phyloP scores from a whole-genome alignment of 1,139 yeast species.

The Debaryomyces fabryi region DNA sequence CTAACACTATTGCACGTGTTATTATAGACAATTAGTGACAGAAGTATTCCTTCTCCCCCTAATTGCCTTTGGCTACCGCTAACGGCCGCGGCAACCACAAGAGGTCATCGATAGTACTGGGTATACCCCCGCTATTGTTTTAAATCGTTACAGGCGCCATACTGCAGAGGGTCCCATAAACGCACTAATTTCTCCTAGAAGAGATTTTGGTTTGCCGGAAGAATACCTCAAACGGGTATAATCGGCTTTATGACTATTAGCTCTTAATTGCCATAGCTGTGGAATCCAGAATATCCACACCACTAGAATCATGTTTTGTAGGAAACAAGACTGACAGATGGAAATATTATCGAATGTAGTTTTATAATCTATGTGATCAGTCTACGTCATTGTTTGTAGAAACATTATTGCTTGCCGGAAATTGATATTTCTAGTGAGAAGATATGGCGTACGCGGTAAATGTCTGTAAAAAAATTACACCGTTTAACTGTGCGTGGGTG shows the following conservation, averaged over 20 bases:
- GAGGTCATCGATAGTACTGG: not conserved
- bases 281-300: not conserved
- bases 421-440: not conserved
- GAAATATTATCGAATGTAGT: not conserved
- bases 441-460: slow-evolving; percentile 5
- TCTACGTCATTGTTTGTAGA: not conserved
- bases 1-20: not conserved
- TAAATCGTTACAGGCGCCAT: not conserved
- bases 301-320: no score
- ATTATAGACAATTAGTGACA: not conserved
- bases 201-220: not conserved
- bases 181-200: not conserved
- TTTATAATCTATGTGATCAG: not conserved
- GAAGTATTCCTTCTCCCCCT: not conserved
- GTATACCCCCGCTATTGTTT: not conserved
- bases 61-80: not conserved
- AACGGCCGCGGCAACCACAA: no score
- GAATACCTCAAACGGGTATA: not conserved
- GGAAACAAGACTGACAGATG: not conserved
- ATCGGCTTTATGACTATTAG: not conserved
- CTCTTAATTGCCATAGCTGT: not conserved
- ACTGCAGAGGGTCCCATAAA: not conserved
- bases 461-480: not conserved
- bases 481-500: slow-evolving; percentile 6
- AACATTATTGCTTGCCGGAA: not conserved